phyloP scores from a whole-genome alignment of 768 basidiomycete species.

The Chalciporus piperatus region DNA sequence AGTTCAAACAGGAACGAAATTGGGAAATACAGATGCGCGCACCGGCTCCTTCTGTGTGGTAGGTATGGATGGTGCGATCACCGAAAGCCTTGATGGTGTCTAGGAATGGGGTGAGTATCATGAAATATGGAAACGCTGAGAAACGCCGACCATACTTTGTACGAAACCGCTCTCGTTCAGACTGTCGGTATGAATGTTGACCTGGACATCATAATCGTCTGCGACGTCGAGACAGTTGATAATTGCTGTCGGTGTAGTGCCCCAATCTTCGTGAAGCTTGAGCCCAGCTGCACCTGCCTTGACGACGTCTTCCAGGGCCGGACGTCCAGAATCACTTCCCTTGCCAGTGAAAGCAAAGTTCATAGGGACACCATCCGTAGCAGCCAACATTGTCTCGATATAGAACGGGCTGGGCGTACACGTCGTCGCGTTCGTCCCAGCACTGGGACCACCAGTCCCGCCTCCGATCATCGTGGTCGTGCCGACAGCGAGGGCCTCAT shows the following conservation, averaged over 20 bases:
- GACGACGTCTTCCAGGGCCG: constrained; percentile 76
- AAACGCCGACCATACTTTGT: constrained; percentile 58
- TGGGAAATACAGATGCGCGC: background rate
- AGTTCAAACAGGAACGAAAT: background rate
- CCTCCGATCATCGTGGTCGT: constrained; percentile 96
- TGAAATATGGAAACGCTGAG: background rate
- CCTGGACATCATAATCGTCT: constrained; percentile 93
- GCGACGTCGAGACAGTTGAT: constrained; percentile 72
- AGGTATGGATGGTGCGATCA: constrained; percentile 91
- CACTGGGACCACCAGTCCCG: constrained; percentile 92
- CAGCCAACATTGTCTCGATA: constrained; percentile 86
- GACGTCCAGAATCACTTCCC: constrained; percentile 84
- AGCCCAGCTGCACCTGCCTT: constrained; percentile 83
- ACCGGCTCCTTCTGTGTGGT: constrained; percentile 96
- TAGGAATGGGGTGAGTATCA: constrained; percentile 28
- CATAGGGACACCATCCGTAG: constrained; percentile 86
- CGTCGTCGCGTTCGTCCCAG: constrained; percentile 86
- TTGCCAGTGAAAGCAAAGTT: constrained; percentile 97
- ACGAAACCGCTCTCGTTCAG: constrained; percentile 97
- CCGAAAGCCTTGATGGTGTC: constrained; percentile 90
- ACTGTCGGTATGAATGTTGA: constrained; percentile 94
- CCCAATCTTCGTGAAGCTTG: constrained; percentile 99
- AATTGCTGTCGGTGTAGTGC: constrained; percentile 83
- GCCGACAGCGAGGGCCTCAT: constrained; percentile 78
- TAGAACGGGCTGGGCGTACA: constrained; percentile 92